Evolutionary conservation across 202 grass and related monocot genomes (phyloP), one percentile per base, ranked within the genome.

Genomic region (Carex arenaria): DNA sequence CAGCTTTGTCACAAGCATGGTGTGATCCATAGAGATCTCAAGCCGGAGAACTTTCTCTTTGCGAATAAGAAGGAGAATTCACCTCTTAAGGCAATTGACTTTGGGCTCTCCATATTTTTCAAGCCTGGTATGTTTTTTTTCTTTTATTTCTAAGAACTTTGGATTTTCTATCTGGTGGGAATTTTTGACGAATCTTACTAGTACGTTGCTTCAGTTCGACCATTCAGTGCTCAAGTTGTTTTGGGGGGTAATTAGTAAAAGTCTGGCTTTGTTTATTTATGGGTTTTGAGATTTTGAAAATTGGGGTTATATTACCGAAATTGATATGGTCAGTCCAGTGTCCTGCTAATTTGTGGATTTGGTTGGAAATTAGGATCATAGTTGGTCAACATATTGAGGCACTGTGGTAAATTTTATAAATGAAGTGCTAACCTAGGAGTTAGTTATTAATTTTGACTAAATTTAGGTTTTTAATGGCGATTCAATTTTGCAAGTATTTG

Each of bases 41-140:
- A 99, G 86, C 96, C 96, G 0, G 96, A 99, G 85, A 99, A 99
- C 76, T 99, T 99, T 85, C 72, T 99, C 40, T 99, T 99, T 63
- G 96, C 93, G 0, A 99, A 99, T 78, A 95, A 95, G 86, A 99
- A 99, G 82, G 96, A 99, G 86, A 99, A 99, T 89, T 95, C 96
- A 12, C 91, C 96, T 2, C 87, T 99, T 75, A 99, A 99, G 83
- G 96, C 96, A 14, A 99, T 99, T 72, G 96, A 99, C 61, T 99
- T 99, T 40, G 93, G 96, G 3, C 93, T 99, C 34, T 96, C 96
- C 4, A 99, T 99, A 88, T 99, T 99, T 89, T 99, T 94, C 88
- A 99, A 99, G 78, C 89, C 89, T 9, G 89, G 89, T 93, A 55
- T 84, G 72, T 66, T 61, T 74, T 61, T 74, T 26, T 38, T 38